Base-by-base conservation (phyloP, 306 rosid genomes). In the Gastrolobium villosum region DNA sequence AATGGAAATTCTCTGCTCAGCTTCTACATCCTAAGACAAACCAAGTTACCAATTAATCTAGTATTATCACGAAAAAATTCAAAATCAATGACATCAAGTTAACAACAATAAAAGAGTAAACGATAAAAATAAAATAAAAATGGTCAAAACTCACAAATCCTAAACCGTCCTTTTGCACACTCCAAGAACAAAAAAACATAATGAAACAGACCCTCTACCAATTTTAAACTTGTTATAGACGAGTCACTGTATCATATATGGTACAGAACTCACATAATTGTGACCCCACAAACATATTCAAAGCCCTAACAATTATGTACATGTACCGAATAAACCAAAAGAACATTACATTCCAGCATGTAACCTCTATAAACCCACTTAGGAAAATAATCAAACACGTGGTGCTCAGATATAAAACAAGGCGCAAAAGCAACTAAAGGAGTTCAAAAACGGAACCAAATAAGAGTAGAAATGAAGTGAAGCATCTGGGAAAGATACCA, bases 301-400 rank as follows among this genome's bases (percentile, higher is more conserved):
- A 52, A 52, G 31, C 45, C 44, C 13, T 30, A 7, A 6, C 7
- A 7, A 13, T 15, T 20, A 15, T 11, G 10, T 28, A 36, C 52
- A 15, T 45, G 45, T 11, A 30, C 26, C 4, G 30, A 30, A 26
- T 5, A 62, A 37, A 64, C 49, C 26, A 43, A 80, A 65, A 67
- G 5, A n/a, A 37, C 44, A 56, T 28, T 20, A 20, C 26, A 50
- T 20, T 55, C 31, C 48, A 65, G 10, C 32, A 8, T n/a, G 32
- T 39, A 60, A 65, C 26, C 43, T 37, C 0, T 4, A 36, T 34
- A 15, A 52, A 10, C 37, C 11, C 30, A 46, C 0, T 72, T 61
- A 54, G 73, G 75, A 53, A 78, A 78, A 78, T 35, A 28, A 66
- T 73, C 86, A 63, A 83, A 78, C 83, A 83, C 54, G 11, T 73